phyloP scores from a whole-genome alignment of 345 rosid genomes.

The Dipteronia dyeriana region DNA sequence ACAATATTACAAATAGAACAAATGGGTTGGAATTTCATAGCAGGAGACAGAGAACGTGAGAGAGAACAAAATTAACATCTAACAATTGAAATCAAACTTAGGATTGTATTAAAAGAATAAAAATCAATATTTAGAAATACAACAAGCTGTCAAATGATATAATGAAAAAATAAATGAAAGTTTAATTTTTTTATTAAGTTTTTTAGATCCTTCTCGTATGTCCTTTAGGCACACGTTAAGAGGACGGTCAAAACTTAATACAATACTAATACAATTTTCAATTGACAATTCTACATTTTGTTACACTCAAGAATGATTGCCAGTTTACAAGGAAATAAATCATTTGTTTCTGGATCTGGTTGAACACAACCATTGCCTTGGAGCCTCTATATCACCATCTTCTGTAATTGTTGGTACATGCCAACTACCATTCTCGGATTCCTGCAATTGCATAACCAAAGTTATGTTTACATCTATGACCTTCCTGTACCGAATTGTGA shows the following conservation, averaged over 20 bases:
- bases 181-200: not conserved
- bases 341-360: slow-evolving; percentile 35
- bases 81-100: too few relatives aligned
- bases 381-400: slow-evolving; percentile 60
- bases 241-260: too few relatives aligned
- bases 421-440: slow-evolving; percentile 87
- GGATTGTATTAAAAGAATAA: too few relatives aligned
- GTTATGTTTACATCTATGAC: not conserved
- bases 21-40: too few relatives aligned
- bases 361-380: slow-evolving; percentile 82
- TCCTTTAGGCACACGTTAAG: not conserved
- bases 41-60: too few relatives aligned
- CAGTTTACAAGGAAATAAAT: not conserved
- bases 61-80: too few relatives aligned
- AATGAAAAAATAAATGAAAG: not conserved
- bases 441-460: slow-evolving; percentile 46
- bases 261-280: not conserved
- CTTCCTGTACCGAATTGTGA: not conserved
- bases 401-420: slow-evolving; percentile 69
- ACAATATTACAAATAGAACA: too few relatives aligned
- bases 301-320: not conserved
- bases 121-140: not conserved
- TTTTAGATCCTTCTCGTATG: not conserved
- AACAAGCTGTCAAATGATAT: not conserved
- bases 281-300: not conserved